Base-by-base conservation (phyloP, 345 rosid genomes). In the Euphorbia peplus region DNA sequence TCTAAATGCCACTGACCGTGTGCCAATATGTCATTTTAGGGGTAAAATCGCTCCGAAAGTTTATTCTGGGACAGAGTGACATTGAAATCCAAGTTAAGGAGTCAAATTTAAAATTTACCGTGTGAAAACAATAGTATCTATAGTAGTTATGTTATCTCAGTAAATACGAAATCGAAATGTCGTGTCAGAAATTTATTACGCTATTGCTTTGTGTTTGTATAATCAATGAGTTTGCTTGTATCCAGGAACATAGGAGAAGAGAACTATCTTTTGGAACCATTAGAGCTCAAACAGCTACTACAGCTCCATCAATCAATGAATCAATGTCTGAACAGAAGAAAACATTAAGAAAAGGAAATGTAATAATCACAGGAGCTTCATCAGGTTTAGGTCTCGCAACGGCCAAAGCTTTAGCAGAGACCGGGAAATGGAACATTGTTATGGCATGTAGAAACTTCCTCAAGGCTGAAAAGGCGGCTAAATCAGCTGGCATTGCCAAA, bases 371-470 rank as follows among this genome's bases (percentile, higher is more conserved):
- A 0, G 97, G 97, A 41, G 90, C 92, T 47, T 93, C 97, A 0
- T 90, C 98, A 0, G 92, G 97, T 32, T 71, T 93, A 68, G 97
- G 97, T 13, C 82, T 90, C 35, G 95, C 96, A 73, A 77, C 93
- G 9, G 93, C 97, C n/a, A 93, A 88, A 84, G 85, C 97, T 60
- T 74, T 93, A 67, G 95, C 90, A 19, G 95, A 93, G 70, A 80
- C 87, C 2, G 98, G 95, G 44, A 84, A 92, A 70, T 88, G 96
- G 93, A 88, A 92, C 41, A 79, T 90, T 32, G 86, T 85, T 65
- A 86, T 93, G 95, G 98, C 96, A 15, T 93, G 98, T 73, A 81
- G 98, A 77, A 90, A 90, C 84, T 93, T 93, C 76, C 93, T 93
- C 54, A 93, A 90, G 75, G 84, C 96, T 0, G 90, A 93, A 73